phyloP scores from a whole-genome alignment of 164 flowering plant species.

The Vitis rupestris region DNA sequence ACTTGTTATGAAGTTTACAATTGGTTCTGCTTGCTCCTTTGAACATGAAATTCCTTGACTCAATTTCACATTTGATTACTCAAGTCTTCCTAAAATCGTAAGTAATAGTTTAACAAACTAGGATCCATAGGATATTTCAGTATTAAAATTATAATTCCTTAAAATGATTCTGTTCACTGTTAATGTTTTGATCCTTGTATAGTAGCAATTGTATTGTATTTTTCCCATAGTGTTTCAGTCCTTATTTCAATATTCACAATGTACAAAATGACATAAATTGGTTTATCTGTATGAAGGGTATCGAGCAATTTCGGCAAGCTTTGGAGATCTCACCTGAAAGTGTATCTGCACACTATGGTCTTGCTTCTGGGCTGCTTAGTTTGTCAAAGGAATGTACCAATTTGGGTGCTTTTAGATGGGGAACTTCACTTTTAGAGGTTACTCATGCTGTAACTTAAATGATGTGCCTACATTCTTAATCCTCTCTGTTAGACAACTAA shows the following conservation, averaged over 20 bases:
- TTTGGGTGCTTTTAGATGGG: conserved; percentile 86
- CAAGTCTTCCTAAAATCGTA: too few species aligned
- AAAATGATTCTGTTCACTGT: too few species aligned
- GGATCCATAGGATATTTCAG: too few species aligned
- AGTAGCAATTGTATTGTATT: not conserved
- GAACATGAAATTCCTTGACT: too few species aligned
- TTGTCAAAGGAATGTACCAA: conserved; percentile 69
- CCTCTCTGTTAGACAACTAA: not conserved
- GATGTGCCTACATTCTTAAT: not conserved
- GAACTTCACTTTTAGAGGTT: conserved; percentile 80
- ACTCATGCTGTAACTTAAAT: conserved; percentile 2
- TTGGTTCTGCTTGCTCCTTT: too few species aligned
- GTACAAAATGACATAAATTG: conserved; percentile 1
- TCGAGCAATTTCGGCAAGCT: conserved; percentile 76
- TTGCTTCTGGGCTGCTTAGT: conserved; percentile 82
- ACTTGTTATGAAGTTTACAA: too few species aligned
- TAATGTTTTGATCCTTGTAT: not conserved
- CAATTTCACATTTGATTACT: too few species aligned
- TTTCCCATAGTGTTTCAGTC: not conserved
- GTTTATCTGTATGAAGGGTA: conserved; percentile 49
- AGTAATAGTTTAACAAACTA: too few species aligned
- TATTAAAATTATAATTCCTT: too few species aligned
- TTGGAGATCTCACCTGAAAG: conserved; percentile 61
- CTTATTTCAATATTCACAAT: not conserved
- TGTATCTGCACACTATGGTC: conserved; percentile 76